Conservation (phyloP, 2,329 filamentous ascomycete species). For the Tricladium varicosporioides region DNA sequence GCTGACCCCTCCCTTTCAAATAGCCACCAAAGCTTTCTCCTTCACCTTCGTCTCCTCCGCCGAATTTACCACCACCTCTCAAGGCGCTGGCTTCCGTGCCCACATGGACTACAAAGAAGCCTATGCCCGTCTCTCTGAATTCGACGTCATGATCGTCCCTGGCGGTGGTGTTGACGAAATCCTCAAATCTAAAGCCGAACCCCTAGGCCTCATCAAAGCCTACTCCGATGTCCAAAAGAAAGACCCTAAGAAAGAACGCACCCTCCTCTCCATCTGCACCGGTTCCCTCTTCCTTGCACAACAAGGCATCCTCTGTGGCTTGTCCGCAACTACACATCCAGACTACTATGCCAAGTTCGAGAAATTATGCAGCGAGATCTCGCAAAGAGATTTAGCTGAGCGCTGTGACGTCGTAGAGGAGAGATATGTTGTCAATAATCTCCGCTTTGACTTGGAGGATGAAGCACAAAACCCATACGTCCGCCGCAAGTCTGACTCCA, state of each 20-base stretch:
- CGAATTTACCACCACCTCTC: constrained; percentile 50
- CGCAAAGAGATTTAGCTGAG: constrained; percentile 67
- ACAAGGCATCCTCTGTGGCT: constrained; percentile 72
- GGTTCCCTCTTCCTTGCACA: constrained; percentile 75
- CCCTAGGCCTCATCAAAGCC: constrained; percentile 69
- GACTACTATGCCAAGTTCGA: constrained; percentile 79
- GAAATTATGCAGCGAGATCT: constrained; percentile 73
- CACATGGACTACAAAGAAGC: constrained; percentile 80
- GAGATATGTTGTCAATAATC: constrained; percentile 87
- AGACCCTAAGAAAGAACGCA: constrained; percentile 77
- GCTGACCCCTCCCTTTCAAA: not conserved
- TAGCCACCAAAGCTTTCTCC: constrained; percentile 31
- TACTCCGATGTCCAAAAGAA: constrained; percentile 78
- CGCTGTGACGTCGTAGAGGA: constrained; percentile 82
- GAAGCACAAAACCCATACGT: constrained; percentile 84
- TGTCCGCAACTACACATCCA: constrained; percentile 79
- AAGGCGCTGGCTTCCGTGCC: constrained; percentile 69
- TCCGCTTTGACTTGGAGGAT: constrained; percentile 77
- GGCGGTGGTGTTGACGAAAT: constrained; percentile 63
- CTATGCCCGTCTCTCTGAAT: constrained; percentile 55
- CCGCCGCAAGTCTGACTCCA: constrained; percentile 68
- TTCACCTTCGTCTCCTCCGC: constrained; percentile 40
- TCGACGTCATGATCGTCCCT: constrained; percentile 75
- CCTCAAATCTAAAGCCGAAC: constrained; percentile 66
- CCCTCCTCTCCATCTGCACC: constrained; percentile 76